A percentile compares a stretch with the other conserved stretches of the same genome.
Conservation (phyloP, 805 yeast genomes). For the Candida ipomoeae region DNA sequence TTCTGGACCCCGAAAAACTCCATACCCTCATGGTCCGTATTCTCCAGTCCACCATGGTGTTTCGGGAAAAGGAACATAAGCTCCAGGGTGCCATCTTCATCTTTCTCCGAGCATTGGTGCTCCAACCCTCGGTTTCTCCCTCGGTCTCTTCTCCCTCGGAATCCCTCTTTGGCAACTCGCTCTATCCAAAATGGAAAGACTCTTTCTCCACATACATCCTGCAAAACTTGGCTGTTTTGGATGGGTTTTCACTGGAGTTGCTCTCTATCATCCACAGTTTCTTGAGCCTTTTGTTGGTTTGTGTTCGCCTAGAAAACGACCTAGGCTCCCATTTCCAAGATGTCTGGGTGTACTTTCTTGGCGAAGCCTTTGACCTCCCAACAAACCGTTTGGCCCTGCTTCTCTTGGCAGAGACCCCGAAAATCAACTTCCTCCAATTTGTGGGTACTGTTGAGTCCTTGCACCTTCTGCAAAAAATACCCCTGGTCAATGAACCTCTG, state of each 20-base stretch:
- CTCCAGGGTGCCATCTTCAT: constrained; percentile 14
- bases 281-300: constrained; percentile 9
- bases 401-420: background rate
- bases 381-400: constrained; percentile 8
- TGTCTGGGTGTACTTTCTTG: constrained; percentile 5
- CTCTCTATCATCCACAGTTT: constrained; percentile 7
- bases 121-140: background rate
- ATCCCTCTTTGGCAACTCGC: constrained; percentile 4
- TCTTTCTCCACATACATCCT: constrained; percentile 12
- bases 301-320: constrained; percentile 2
- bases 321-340: background rate
- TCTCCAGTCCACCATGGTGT: constrained; percentile 21
- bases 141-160: too few species aligned
- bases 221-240: constrained; percentile 13
- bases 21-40: constrained; percentile 25
- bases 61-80: constrained; percentile 14
- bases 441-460: background rate
- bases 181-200: constrained; percentile 18
- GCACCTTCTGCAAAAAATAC: background rate
- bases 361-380: background rate
- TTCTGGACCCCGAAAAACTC: constrained; percentile 21
- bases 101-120: constrained; percentile 14
- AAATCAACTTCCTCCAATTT: background rate
- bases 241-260: background rate
- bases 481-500: constrained; percentile 1